Evolutionary conservation across 805 yeast genomes (phyloP).

Genomic region (Schwanniomyces polymorphus): DNA sequence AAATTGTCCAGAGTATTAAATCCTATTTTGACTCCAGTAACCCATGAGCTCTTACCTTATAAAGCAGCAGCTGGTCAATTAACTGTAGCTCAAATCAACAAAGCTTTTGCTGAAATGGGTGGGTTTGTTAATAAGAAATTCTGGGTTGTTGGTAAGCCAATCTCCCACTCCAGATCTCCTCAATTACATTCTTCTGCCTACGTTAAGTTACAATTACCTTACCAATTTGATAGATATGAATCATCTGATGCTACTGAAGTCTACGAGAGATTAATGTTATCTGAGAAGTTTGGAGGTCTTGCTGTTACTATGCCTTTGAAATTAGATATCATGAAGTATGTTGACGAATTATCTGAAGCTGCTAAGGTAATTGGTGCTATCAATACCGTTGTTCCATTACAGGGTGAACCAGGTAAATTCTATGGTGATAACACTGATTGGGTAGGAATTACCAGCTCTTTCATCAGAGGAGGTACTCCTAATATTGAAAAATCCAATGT

Average conservation of each 20-base stretch:
- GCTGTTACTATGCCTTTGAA: slow-evolving; percentile 95
- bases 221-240: slow-evolving; percentile 65
- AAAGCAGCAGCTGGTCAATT: slow-evolving; percentile 84
- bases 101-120: slow-evolving; percentile 58
- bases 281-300: slow-evolving; percentile 77
- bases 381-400: slow-evolving; percentile 71
- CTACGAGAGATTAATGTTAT: slow-evolving; percentile 46
- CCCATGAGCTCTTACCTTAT: slow-evolving; percentile 64
- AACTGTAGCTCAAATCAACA: slow-evolving; percentile 63
- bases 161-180: slow-evolving; percentile 88
- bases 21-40: slow-evolving; percentile 77
- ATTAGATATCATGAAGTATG: slow-evolving; percentile 68
- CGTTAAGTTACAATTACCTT: slow-evolving; percentile 73
- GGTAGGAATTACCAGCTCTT: slow-evolving; percentile 79
- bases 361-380: slow-evolving; percentile 90
- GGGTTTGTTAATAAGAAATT: slow-evolving; percentile 57
- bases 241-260: slow-evolving; percentile 63
- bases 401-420: slow-evolving; percentile 40
- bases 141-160: slow-evolving; percentile 79
- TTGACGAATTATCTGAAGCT: slow-evolving; percentile 67
- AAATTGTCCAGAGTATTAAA: slow-evolving; percentile 79
- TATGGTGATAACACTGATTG: slow-evolving; percentile 94
- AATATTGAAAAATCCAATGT: slow-evolving; percentile 30
- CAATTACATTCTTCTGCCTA: slow-evolving; percentile 80
- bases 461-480: slow-evolving; percentile 62